Base-by-base conservation (phyloP, 805 yeast genomes). In the Lipomyces kockii region DNA sequence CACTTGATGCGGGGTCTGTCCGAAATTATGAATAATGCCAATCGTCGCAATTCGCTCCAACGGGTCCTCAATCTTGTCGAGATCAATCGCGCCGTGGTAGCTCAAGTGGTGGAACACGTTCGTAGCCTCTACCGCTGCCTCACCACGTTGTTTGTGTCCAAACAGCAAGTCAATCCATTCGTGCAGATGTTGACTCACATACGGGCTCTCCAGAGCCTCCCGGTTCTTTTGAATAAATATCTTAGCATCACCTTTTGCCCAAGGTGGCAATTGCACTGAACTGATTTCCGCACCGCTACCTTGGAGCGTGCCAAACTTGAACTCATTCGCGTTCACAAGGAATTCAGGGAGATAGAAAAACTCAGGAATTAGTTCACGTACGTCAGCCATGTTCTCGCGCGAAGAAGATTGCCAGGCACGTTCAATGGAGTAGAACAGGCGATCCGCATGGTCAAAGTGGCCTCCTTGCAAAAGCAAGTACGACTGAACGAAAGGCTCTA, bases 21-120 rank as follows among this genome's bases (percentile, higher is more conserved):
- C 97, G 81, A 92, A 92, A 77, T 92, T 92, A 75, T 92, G 95
- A 61, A 92, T 92, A 72, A 90, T 89, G 1, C 97, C 93, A 27
- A 91, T 89, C 2, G 89, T 83, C 0, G 97, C 94, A 51, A 87
- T 81, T 70, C 88, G 83, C 77, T 92, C 97, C 68, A 84, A 82
- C 49, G 87, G 91, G 74, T 91, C 93, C 67, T 85, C 82, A 65
- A 92, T 88, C 27, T 82, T 83, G 68, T 91, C 97, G 63, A 92
- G 79, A 75, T 92, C 87, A 22, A 90, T 87, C 0, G 93, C 91
- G 1, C 97, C 97, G 63, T 89, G 89, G 75, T 92, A 92, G 64
- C 97, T 90, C 70, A 90, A 81, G 76, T 88, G 90, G 77, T 91
- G 95, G 78, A 91, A 92, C 2, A 92, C 94, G 76, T 92, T 92